These are phyloP conservation scores for Penicillium tannophilum DNA, from an alignment of 495 filamentous ascomycete genomes.

Conservation along the genomic window DNA sequence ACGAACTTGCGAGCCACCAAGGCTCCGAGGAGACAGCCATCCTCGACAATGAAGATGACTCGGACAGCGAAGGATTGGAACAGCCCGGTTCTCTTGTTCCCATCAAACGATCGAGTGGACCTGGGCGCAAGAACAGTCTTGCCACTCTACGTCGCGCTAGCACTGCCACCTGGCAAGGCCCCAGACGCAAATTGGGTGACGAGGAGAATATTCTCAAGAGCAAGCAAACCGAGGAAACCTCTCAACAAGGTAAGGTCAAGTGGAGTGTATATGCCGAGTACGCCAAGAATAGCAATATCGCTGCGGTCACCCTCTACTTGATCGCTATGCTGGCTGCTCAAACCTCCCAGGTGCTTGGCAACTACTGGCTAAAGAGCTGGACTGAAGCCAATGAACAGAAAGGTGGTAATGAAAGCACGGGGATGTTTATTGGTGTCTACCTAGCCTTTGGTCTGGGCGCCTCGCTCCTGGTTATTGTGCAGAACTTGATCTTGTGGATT, in stretches of 20 bases:
- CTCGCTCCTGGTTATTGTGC: slow-evolving; percentile 79
- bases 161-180: slow-evolving; percentile 84
- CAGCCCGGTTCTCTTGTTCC: slow-evolving; percentile 72
- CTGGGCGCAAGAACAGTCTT: slow-evolving; percentile 64
- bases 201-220: slow-evolving; percentile 79
- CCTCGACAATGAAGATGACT: slow-evolving; percentile 52
- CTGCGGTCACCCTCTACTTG: slow-evolving; percentile 81
- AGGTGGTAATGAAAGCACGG: slow-evolving; percentile 71
- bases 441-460: slow-evolving; percentile 92
- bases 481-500: slow-evolving; percentile 97
- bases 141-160: slow-evolving; percentile 85
- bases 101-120: slow-evolving; percentile 56
- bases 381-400: slow-evolving; percentile 71
- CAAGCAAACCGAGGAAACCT: slow-evolving; percentile 81
- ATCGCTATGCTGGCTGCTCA: slow-evolving; percentile 77
- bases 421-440: slow-evolving; percentile 92
- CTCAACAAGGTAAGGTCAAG: slow-evolving; percentile 95
- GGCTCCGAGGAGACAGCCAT: slow-evolving; percentile 58
- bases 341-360: slow-evolving; percentile 77
- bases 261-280: slow-evolving; percentile 90
- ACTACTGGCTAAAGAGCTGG: slow-evolving; percentile 93
- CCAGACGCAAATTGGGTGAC: slow-evolving; percentile 78
- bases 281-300: slow-evolving; percentile 88
- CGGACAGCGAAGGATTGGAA: slow-evolving; percentile 71
- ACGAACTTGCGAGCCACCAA: slow-evolving; percentile 50